phyloP scores from a whole-genome alignment of 2,329 filamentous ascomycete species.

The Neodidymelliopsis sp. region DNA sequence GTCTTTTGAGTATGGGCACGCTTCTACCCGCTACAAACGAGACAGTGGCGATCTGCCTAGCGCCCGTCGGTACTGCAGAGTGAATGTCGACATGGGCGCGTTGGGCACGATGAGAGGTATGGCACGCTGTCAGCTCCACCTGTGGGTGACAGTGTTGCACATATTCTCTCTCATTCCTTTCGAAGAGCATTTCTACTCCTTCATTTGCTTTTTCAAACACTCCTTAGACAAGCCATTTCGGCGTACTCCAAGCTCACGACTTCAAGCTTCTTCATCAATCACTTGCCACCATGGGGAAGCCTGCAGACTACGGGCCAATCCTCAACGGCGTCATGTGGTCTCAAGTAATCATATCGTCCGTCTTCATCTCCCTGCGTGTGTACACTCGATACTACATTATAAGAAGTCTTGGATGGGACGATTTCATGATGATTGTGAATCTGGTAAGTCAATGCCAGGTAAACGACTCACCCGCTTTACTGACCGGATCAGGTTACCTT shows the following conservation, averaged over 20 bases:
- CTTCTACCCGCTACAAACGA: conserved; percentile 11
- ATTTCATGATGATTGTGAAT: conserved; percentile 38
- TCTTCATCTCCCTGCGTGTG: conserved; percentile 36
- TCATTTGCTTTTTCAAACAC: too few relatives aligned
- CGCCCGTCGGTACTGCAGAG: not conserved
- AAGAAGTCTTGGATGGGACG: conserved; percentile 39
- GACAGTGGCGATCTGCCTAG: conserved; percentile 15
- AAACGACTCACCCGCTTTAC: too few relatives aligned
- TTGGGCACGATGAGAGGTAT: not conserved
- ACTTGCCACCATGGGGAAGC: conserved; percentile 28
- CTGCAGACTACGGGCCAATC: conserved; percentile 30
- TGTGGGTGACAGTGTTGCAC: not conserved
- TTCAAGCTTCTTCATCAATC: too few relatives aligned
- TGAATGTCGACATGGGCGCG: not conserved
- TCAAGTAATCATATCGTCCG: conserved; percentile 33
- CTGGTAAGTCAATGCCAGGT: conserved; percentile 31
- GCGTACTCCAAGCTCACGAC: too few relatives aligned
- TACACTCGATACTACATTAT: conserved; percentile 42
- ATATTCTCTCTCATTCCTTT: not conserved
- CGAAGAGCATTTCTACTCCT: too few relatives aligned
- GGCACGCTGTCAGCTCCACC: conserved; percentile 6
- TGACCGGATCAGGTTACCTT: conserved; percentile 27
- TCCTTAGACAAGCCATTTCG: not conserved
- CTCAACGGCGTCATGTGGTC: conserved; percentile 43
- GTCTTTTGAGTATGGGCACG: conserved; percentile 7